Conservation (phyloP, 1,284 basidiomycete species). For the Apiotrichum mycotoxinovorans region DNA sequence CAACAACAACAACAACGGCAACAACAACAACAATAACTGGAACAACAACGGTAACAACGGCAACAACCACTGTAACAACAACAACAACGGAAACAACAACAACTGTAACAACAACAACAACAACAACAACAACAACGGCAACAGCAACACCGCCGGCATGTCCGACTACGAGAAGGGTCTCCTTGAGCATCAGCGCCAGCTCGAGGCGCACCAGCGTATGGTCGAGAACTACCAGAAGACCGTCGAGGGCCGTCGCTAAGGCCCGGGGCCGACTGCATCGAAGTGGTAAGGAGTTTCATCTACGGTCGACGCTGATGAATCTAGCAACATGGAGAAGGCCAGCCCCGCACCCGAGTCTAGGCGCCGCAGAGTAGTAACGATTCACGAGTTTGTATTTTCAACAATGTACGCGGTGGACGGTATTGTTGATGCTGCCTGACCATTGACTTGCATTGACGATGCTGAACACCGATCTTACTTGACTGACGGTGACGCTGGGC, state of each 20-base stretch:
- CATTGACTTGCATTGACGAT: no score
- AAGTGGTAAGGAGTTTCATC: not conserved
- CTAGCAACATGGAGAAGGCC: not conserved
- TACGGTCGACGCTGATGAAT: not conserved
- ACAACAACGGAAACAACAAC: no score
- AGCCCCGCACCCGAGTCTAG: no score
- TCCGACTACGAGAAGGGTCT: slow-evolving; percentile 1
- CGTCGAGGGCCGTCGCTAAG: slow-evolving; percentile 4
- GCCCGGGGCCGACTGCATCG: not conserved
- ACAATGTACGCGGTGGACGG: no score
- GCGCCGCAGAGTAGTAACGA: no score
- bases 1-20: no score
- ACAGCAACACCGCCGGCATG: not conserved
- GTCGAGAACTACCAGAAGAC: slow-evolving; percentile 2
- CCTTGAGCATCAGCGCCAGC: slow-evolving; percentile 1
- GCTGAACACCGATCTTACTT: no score
- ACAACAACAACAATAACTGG: not conserved
- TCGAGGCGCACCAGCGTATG: slow-evolving; percentile 5
- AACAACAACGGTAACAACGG: not conserved
- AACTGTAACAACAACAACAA: not conserved
- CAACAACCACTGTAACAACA: not conserved
- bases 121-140: not conserved
- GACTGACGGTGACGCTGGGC: no score
- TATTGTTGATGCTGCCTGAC: no score
- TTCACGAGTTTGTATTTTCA: no score